Conservation (phyloP, 2,329 filamentous ascomycete genomes). For the Fusarium udum region DNA sequence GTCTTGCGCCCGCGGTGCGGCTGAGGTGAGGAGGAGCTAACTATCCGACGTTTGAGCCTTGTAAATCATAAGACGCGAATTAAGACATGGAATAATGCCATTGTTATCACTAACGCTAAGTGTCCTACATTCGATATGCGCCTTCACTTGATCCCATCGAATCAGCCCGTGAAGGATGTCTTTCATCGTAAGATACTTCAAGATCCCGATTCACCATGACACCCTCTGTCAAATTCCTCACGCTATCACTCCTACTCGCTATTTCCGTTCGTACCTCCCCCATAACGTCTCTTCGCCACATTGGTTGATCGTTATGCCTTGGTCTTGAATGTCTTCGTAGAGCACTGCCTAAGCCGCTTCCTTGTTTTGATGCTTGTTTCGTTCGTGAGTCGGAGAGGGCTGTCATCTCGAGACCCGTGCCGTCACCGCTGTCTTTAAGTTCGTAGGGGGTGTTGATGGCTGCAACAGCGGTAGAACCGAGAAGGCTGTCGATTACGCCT, state of each 20-base stretch:
- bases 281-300: constrained; percentile 26
- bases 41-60: background rate
- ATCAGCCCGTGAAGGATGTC: constrained; percentile 19
- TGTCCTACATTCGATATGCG: constrained; percentile 22
- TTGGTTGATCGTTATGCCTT: background rate
- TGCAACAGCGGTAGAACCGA: constrained; percentile 30
- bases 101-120: background rate
- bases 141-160: constrained; percentile 32
- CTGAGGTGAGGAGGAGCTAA: background rate
- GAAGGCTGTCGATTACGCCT: constrained; percentile 37
- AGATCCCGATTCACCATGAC: constrained; percentile 38
- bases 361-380: constrained; percentile 5
- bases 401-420: constrained; percentile 32
- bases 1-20: background rate
- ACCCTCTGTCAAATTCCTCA: constrained; percentile 37
- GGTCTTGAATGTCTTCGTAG: constrained; percentile 2
- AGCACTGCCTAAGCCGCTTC: background rate
- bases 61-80: background rate
- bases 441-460: constrained; percentile 37
- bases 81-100: background rate
- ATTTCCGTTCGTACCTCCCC: constrained; percentile 8
- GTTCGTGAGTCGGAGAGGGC: constrained; percentile 10
- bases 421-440: constrained; percentile 29
- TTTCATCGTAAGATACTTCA: constrained; percentile 38
- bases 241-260: constrained; percentile 33